These are phyloP conservation scores for Diaporthe nobilis DNA, from an alignment of 2,329 filamentous ascomycete species.

Conservation along the genomic window DNA sequence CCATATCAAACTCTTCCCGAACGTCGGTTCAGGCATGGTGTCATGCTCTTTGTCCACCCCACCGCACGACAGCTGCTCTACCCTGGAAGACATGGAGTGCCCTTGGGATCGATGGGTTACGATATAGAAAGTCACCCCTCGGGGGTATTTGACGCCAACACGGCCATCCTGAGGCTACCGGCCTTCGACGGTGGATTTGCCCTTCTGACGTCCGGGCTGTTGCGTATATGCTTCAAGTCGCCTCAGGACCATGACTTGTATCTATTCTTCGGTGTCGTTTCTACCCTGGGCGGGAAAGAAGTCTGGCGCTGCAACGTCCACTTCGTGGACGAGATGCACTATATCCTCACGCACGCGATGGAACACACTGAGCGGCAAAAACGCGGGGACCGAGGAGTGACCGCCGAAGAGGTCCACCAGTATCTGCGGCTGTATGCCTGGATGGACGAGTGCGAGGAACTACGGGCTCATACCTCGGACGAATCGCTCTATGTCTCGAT, in stretches of 20 bases:
- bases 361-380: neutral
- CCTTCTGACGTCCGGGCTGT: neutral
- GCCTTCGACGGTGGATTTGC: neutral
- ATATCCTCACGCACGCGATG: neutral
- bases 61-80: constrained; percentile 9
- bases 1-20: neutral
- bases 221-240: constrained; percentile 17
- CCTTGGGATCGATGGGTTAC: neutral
- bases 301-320: constrained; percentile 11
- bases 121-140: constrained; percentile 4
- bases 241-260: constrained; percentile 8
- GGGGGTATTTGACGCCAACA: constrained; percentile 8
- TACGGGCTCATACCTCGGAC: neutral
- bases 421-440: neutral
- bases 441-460: neutral
- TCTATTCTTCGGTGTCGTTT: constrained; percentile 6
- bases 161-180: constrained; percentile 1
- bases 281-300: constrained; percentile 1
- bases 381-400: neutral
- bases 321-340: constrained; percentile 11
- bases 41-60: constrained; percentile 14
- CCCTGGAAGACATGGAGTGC: constrained; percentile 1
- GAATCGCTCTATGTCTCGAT: constrained; percentile 3
- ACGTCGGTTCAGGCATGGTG: constrained; percentile 3
- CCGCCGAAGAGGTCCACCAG: neutral